Conservation (phyloP, 139 green algal species). For the Tetraselmis striata region DNA sequence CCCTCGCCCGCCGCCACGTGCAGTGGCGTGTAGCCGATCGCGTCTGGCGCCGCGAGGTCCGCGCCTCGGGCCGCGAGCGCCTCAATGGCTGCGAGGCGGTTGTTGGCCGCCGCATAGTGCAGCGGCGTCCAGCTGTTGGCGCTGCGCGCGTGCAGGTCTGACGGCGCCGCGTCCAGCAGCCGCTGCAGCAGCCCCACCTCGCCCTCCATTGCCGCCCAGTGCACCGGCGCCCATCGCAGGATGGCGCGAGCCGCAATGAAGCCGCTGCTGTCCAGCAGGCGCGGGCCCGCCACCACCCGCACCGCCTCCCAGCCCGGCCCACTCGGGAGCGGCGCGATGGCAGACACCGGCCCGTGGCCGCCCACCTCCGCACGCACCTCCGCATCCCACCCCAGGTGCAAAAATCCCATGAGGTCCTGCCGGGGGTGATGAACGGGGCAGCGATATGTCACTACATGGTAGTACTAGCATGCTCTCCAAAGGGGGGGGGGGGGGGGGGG, state of each 20-base stretch:
- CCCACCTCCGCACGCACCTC: background rate
- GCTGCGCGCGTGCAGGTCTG: conserved; percentile 27
- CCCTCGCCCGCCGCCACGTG: conserved; percentile 56
- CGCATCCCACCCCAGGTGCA: conserved; percentile 53
- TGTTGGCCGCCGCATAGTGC: conserved; percentile 57
- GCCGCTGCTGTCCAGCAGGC: background rate
- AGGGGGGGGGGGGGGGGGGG: too few relatives aligned
- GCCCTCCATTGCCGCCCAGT: conserved; percentile 48
- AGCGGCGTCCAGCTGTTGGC: conserved; percentile 57
- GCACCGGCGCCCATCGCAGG: conserved; percentile 46
- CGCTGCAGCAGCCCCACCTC: conserved; percentile 18
- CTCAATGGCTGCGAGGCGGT: conserved; percentile 47
- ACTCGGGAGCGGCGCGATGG: background rate
- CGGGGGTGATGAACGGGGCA: too few relatives aligned
- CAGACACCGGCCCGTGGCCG: background rate
- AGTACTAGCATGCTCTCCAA: too few relatives aligned
- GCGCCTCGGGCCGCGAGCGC: conserved; percentile 38
- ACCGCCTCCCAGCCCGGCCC: background rate
- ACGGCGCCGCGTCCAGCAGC: conserved; percentile 35
- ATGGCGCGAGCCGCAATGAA: conserved; percentile 7
- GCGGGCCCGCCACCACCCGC: too few relatives aligned
- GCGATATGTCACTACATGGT: too few relatives aligned
- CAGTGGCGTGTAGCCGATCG: conserved; percentile 43
- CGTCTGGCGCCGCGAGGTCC: conserved; percentile 35
- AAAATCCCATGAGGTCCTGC: conserved; percentile 58